Conservation (phyloP, 2,329 filamentous ascomycete genomes). For the Sclerotinia glacialis region DNA sequence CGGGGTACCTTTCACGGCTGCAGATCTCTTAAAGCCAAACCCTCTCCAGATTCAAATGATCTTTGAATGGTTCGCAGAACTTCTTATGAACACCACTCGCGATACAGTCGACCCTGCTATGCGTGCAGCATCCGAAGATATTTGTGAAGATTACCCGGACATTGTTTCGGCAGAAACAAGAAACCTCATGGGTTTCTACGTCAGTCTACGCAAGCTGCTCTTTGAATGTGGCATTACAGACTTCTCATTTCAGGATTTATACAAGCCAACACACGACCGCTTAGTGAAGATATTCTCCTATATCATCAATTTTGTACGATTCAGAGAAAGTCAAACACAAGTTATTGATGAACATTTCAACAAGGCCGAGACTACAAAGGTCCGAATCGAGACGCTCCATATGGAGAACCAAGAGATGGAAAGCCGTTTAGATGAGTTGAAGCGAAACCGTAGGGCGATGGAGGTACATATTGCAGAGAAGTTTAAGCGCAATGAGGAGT, state of each 20-base stretch:
- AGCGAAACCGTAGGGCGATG: slow-evolving; percentile 73
- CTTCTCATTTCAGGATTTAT: slow-evolving; percentile 89
- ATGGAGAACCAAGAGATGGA: slow-evolving; percentile 86
- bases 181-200: slow-evolving; percentile 94
- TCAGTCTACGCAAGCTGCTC: slow-evolving; percentile 75
- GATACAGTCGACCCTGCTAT: slow-evolving; percentile 94
- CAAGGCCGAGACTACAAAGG: slow-evolving; percentile 80
- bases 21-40: slow-evolving; percentile 91
- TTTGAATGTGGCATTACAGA: slow-evolving; percentile 88
- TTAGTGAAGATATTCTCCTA: slow-evolving; percentile 96
- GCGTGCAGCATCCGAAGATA: slow-evolving; percentile 83
- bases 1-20: slow-evolving; percentile 80
- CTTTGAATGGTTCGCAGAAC: slow-evolving; percentile 95
- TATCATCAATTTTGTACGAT: slow-evolving; percentile 97
- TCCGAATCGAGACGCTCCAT: slow-evolving; percentile 82
- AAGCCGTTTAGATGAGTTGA: slow-evolving; percentile 74
- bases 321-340: slow-evolving; percentile 85
- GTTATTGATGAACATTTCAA: slow-evolving; percentile 94
- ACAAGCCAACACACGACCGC: slow-evolving; percentile 84
- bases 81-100: slow-evolving; percentile 89
- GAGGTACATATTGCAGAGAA: slow-evolving; percentile 82
- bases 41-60: slow-evolving; percentile 94
- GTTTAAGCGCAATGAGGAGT: slow-evolving; percentile 77
- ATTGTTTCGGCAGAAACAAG: slow-evolving; percentile 82
- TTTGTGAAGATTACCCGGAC: slow-evolving; percentile 81